A percentile compares a stretch with the other conserved stretches of the same genome.
Evolutionary conservation across 371 early-diverging fungal species (phyloP).

Genomic region (Sporodiniella umbellata): DNA sequence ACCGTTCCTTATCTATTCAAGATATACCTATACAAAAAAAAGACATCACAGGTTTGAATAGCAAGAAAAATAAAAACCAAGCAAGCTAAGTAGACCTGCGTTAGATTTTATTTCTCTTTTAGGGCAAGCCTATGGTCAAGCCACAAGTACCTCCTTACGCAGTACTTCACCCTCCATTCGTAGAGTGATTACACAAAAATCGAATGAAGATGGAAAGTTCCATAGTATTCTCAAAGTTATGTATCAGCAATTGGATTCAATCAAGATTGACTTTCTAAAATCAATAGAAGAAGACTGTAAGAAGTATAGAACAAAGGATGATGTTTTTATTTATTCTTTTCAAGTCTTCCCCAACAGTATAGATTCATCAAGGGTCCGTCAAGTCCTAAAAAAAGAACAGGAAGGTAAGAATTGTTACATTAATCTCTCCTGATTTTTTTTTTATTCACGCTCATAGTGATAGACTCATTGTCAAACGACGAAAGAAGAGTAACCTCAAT

Average conservation of each 20-base stretch:
- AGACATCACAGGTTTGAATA: neutral
- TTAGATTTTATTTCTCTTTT: slow-evolving; percentile 1
- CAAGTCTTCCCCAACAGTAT: neutral
- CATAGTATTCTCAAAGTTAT: neutral
- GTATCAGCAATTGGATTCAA: neutral
- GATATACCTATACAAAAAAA: neutral
- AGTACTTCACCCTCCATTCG: neutral
- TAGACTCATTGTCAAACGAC: neutral
- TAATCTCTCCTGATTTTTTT: too few species aligned
- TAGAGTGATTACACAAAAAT: neutral
- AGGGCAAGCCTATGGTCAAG: neutral
- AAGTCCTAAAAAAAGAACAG: neutral
- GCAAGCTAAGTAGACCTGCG: neutral
- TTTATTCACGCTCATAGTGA: too few species aligned
- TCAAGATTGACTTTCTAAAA: neutral
- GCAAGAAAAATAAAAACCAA: too few species aligned
- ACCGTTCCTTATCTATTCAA: neutral
- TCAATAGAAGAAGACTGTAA: neutral
- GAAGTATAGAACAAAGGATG: too few species aligned
- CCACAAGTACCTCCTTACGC: neutral
- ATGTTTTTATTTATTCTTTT: too few species aligned
- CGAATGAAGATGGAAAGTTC: neutral
- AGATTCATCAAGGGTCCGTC: neutral
- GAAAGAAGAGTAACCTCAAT: slow-evolving; percentile 1
- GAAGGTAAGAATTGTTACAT: neutral